These are phyloP conservation scores for Cupressus sempervirens DNA, from an alignment of 75 land plant genomes.

Conservation along the genomic window DNA sequence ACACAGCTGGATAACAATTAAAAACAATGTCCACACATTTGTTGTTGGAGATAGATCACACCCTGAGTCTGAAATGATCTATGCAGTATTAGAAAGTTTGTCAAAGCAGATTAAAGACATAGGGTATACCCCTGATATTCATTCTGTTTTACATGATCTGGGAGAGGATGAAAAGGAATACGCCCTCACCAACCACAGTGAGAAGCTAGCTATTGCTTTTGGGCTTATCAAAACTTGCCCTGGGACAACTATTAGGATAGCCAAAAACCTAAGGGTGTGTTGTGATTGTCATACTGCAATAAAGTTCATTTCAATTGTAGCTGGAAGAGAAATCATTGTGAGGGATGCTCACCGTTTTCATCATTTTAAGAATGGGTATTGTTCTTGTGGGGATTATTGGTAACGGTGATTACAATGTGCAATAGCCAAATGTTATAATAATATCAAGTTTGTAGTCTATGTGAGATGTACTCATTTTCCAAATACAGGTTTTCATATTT, in stretches of 20 bases:
- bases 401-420: neutral
- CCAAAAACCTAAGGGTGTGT: slow-evolving; percentile 35
- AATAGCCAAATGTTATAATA: neutral
- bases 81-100: slow-evolving; percentile 16
- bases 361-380: slow-evolving; percentile 21
- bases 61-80: slow-evolving; percentile 9
- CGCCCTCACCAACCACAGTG: slow-evolving; percentile 27
- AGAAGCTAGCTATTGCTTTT: slow-evolving; percentile 34
- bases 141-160: slow-evolving; percentile 18
- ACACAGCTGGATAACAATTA: slow-evolving; percentile 21
- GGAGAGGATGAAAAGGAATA: slow-evolving; percentile 22
- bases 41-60: slow-evolving; percentile 23
- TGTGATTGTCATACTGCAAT: slow-evolving; percentile 34
- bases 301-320: slow-evolving; percentile 23
- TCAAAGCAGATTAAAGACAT: slow-evolving; percentile 1
- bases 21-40: slow-evolving; percentile 18
- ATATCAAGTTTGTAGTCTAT: neutral
- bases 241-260: slow-evolving; percentile 17
- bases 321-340: slow-evolving; percentile 11
- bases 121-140: slow-evolving; percentile 22
- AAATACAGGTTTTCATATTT: neutral
- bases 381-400: slow-evolving; percentile 45
- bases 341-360: slow-evolving; percentile 34
- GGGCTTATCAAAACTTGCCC: slow-evolving; percentile 19
- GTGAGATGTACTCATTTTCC: neutral